Base-by-base conservation (phyloP, 306 rosid genomes). In the Ziziphus jujuba region DNA sequence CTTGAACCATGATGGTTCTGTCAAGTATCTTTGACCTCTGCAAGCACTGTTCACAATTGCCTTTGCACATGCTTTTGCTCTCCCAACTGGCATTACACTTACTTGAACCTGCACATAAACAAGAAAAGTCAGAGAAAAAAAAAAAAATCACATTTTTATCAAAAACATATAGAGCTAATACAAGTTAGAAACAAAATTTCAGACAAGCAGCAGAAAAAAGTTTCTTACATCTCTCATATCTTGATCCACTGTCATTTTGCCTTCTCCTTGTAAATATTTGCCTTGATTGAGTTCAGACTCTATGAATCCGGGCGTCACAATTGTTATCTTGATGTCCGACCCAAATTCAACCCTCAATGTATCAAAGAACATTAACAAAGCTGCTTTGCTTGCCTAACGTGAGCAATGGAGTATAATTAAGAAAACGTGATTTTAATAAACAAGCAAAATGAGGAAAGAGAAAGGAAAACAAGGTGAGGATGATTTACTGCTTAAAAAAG, bases 371-470 rank as follows among this genome's bases (percentile, higher is more conserved):
- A 57, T 75, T 12, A 65, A 47, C 7, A 84, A 21, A 0, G 95
- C 91, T 33, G 95, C 87, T 73, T 89, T 87, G 74, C 87, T 86
- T 60, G 95, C 91, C 95, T 87, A 81, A 72, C 28, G 20, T 13
- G 34, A 23, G 2, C 9, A 43, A 33, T 2, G 6, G 6, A 17
- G n/a, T 20, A 43, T 22, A 35, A 17, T 7, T 7, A 35, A 8
- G 23, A 20, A 12, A 19, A 50, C 2, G 5, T 7, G 25, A 9
- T 0, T 15, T 9, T 5, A 49, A 28, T 16, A 50, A 19, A 13
- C n/a, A 3, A n/a, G 2, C 14, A 48, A 48, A 47, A 14, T 48
- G 13, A 48, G n/a, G n/a, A n/a, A n/a, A n/a, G n/a, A n/a, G n/a
- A n/a, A n/a, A n/a, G n/a, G n/a, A n/a, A n/a, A n/a, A n/a, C n/a